A percentile compares a stretch with the other conserved stretches of the same genome.
phyloP scores from a whole-genome alignment of 768 basidiomycete genomes.

The Trametes cingulata region DNA sequence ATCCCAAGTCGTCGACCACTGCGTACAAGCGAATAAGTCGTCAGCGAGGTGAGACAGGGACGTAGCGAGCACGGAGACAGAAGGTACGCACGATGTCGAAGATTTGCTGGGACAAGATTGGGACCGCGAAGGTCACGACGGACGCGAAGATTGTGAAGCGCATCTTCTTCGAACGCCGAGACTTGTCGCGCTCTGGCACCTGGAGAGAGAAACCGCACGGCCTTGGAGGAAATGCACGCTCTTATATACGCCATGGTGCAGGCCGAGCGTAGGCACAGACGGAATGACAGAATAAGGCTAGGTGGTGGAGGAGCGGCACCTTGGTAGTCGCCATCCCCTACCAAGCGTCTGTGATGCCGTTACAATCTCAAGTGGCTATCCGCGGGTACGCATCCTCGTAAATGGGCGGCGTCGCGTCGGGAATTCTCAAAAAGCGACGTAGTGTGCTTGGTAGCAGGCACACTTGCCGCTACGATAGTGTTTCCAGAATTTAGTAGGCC shows the following conservation, averaged over 20 bases:
- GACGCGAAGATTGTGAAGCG: constrained; percentile 18
- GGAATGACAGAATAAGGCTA: constrained; percentile 6
- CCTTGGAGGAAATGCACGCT: neutral
- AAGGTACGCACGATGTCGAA: constrained; percentile 33
- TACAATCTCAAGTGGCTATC: constrained; percentile 11
- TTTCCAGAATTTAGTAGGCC: neutral
- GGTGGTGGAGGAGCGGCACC: neutral
- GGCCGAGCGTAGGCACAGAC: neutral
- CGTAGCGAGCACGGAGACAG: neutral
- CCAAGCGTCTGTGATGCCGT: neutral
- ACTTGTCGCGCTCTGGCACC: neutral
- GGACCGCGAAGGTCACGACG: constrained; percentile 23
- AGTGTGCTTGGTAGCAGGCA: neutral
- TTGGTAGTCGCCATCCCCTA: neutral
- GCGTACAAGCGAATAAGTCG: neutral
- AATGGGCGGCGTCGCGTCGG: neutral
- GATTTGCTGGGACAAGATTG: constrained; percentile 34
- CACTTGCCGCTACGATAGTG: neutral
- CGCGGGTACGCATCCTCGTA: neutral
- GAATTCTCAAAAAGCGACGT: neutral
- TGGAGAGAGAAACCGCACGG: neutral
- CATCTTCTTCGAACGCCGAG: constrained; percentile 3
- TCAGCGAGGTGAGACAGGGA: neutral
- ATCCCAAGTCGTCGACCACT: constrained; percentile 41
- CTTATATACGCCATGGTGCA: neutral